phyloP scores from a whole-genome alignment of 2,329 filamentous ascomycete genomes.

The Hymenoscyphus linearis region DNA sequence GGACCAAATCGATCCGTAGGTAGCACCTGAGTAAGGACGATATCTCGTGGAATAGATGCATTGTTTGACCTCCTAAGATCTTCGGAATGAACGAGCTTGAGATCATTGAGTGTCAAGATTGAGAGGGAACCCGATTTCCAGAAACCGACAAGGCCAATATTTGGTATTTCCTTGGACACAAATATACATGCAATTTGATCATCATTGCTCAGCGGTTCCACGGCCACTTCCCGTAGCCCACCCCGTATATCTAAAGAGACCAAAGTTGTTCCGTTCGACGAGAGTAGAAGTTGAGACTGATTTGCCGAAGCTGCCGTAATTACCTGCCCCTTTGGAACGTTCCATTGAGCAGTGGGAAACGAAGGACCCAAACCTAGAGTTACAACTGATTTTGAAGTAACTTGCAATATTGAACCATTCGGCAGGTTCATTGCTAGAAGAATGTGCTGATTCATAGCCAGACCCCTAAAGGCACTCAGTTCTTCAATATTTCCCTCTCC shows the following conservation, averaged over 20 bases:
- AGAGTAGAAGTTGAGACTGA: conserved; percentile 62
- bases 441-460: conserved; percentile 66
- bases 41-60: conserved; percentile 74
- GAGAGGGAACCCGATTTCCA: conserved; percentile 80
- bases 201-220: conserved; percentile 56
- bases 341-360: conserved; percentile 54
- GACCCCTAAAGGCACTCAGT: conserved; percentile 66
- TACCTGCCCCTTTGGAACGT: conserved; percentile 40
- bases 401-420: conserved; percentile 63
- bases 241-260: conserved; percentile 60
- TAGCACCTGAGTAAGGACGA: conserved; percentile 74
- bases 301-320: conserved; percentile 81
- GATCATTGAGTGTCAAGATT: conserved; percentile 61
- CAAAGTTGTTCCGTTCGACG: conserved; percentile 68
- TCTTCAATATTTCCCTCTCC: conserved; percentile 77
- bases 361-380: conserved; percentile 58
- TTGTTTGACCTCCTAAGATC: conserved; percentile 58
- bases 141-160: conserved; percentile 76
- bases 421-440: conserved; percentile 64
- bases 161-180: conserved; percentile 56
- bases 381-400: conserved; percentile 59
- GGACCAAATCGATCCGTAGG: conserved; percentile 52
- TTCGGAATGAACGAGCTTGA: conserved; percentile 62
- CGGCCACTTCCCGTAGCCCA: conserved; percentile 50
- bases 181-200: conserved; percentile 85